A percentile compares a stretch with the other conserved stretches of the same genome.
Evolutionary conservation across 2,329 filamentous ascomycete genomes (phyloP).

Genomic region (Pseudogymnoascus sp.): DNA sequence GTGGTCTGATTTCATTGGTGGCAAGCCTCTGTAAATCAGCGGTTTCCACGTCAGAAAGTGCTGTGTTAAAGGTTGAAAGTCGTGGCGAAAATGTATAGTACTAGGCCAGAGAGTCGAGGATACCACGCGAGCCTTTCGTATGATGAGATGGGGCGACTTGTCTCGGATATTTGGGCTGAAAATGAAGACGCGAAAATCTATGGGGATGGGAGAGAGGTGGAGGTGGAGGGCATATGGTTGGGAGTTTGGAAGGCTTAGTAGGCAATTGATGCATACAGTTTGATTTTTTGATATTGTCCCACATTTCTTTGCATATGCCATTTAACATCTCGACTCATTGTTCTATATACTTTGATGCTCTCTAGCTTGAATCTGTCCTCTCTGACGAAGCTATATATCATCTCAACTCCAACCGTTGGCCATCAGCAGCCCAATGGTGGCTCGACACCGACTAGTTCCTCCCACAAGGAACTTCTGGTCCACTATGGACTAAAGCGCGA

Average conservation of each 20-base stretch:
- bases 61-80: conserved; percentile 2
- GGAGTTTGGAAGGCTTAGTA: conserved; percentile 7
- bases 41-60: background rate
- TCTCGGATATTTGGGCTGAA: background rate
- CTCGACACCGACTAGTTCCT: background rate
- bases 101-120: conserved; percentile 1
- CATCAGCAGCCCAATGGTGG: background rate
- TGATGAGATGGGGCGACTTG: background rate
- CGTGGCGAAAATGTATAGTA: conserved; percentile 6
- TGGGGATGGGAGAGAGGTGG: background rate
- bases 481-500: background rate
- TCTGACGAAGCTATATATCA: background rate
- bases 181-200: background rate
- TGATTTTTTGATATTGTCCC: background rate
- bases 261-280: conserved; percentile 8
- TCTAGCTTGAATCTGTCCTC: background rate
- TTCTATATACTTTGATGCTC: background rate
- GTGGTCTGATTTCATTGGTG: conserved; percentile 93
- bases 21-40: conserved; percentile 59
- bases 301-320: background rate
- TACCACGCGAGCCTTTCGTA: background rate
- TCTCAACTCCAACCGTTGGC: background rate
- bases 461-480: background rate
- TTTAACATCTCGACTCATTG: background rate
- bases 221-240: background rate